Base-by-base conservation (phyloP, 306 rosid genomes). In the Ochetophila trinervis region DNA sequence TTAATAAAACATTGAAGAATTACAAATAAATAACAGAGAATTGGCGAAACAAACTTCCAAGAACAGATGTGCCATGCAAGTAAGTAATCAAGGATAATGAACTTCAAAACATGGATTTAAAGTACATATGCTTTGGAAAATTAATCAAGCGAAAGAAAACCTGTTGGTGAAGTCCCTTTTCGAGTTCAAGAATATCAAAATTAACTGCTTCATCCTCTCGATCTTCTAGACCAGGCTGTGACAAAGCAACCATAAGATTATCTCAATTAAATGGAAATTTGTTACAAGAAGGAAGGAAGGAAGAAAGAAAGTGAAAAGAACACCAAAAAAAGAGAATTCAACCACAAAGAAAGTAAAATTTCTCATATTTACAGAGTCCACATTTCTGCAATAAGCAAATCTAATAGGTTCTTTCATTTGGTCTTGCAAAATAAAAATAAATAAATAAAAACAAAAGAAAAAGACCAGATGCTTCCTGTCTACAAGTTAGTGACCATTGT, bases 221-320 rank as follows among this genome's bases (percentile, higher is more conserved):
- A 61, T 87, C 95, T 65, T 86, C 76, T 27, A 91, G 92, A 76
- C 78, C 86, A 57, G 98, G 98, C 98, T 91, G 76, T 64, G 44
- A 80, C 47, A 81, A 81, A 63, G 74, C 63, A 76, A 52, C 64
- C 78, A 73, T 57, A 36, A 23, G 32, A 30, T 18, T 21, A 32
- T 47, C 57, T 24, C 24, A 61, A 66, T 23, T 35, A 64, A n/a
- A 55, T n/a, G 36, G 20, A 23, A 27, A 64, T 19, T 21, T 17
- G 18, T 48, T 74, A 62, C 55, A 53, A 45, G 68, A 72, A 62
- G 57, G 24, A 63, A 57, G 62, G 47, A 52, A 66, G 40, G 42
- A 68, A 53, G 12, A 56, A 35, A 75, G 36, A 47, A 23, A 11
- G 23, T 35, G 57, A 24, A 37, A 18, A 47, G 17, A 17, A 62